phyloP scores from a whole-genome alignment of 108 stramenopile genomes.

The Nitzschia sp. region DNA sequence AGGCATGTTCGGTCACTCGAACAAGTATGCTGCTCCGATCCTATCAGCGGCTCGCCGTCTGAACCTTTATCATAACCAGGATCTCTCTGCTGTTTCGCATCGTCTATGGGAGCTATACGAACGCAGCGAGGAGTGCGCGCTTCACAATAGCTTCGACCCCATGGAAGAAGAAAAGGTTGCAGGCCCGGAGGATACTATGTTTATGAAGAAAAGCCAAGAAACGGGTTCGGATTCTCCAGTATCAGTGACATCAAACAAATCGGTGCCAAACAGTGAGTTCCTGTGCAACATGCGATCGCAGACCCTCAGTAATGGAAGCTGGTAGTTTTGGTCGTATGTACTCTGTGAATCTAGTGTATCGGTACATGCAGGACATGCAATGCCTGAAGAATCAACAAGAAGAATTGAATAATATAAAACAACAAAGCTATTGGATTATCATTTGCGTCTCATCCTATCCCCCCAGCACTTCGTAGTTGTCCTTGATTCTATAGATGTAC shows the following conservation, averaged over 20 bases:
- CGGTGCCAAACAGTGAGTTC: conserved; percentile 32
- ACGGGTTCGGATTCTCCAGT: conserved; percentile 27
- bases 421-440: too few species aligned
- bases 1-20: conserved; percentile 54
- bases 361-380: too few species aligned
- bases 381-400: too few species aligned
- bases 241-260: conserved; percentile 20
- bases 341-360: too few species aligned
- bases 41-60: conserved; percentile 19
- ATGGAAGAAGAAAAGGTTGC: conserved; percentile 38
- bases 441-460: too few species aligned
- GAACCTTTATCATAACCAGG: conserved; percentile 27
- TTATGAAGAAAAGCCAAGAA: conserved; percentile 11
- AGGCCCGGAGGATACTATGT: conserved; percentile 14
- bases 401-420: too few species aligned
- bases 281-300: conserved; percentile 33
- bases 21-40: conserved; percentile 31
- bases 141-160: conserved; percentile 44
- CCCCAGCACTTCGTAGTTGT: too few species aligned
- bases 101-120: conserved; percentile 68
- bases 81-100: conserved; percentile 45
- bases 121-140: conserved; percentile 64
- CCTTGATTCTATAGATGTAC: too few species aligned
- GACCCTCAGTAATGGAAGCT: conserved; percentile 29
- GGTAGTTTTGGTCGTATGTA: too few species aligned